Base-by-base conservation (phyloP, 192 early-diverging fungal species). In the Coemansia sp. region DNA sequence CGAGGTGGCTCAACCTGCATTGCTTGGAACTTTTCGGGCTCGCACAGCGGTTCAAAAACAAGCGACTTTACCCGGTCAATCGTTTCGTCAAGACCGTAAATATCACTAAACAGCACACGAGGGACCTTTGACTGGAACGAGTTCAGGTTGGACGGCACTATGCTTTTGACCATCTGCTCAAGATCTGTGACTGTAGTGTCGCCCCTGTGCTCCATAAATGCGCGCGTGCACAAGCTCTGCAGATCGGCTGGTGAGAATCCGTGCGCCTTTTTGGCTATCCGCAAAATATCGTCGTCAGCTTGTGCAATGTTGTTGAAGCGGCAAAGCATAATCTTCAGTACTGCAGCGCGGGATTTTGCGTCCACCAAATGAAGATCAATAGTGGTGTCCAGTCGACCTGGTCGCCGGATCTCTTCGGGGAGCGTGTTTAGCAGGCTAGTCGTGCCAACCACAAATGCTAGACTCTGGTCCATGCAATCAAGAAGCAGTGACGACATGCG, bases 231-330 rank as follows among this genome's bases (percentile, higher is more conserved):
- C 27, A 91, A 59, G 29, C 79, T 87, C 75, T 89, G 84, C 57
- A 95, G 72, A 74, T 95, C 93, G 12, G 90, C 86, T 1, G 90
- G 85, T 0, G 90, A 89, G 70, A 90, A 92, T n/a, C 93, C 92
- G 39, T 82, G 74, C 0, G 74, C 66, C 32, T 51, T 57, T 32
- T 64, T 65, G 35, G 79, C 74, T 18, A 73, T 50, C 26, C 24
- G 56, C n/a, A 48, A 43, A 37, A 74, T 60, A 9, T 45, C 60
- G 16, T 64, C 60, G 6, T 61, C 61, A 6, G 62, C 18, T 7
- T 12, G 13, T 6, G 74, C 41, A 3, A 82, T 54, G 18, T 54
- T 58, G 37, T 20, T 37, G 41, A 82, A 76, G n/a, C 65, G 54
- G 29, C 60, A 43, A 0, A 82, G 74, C 69, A 82, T 82, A 12